A percentile compares a stretch with the other conserved stretches of the same genome.
Evolutionary conservation across 306 rosid species (phyloP).

Genomic region (Glycine latifolia): DNA sequence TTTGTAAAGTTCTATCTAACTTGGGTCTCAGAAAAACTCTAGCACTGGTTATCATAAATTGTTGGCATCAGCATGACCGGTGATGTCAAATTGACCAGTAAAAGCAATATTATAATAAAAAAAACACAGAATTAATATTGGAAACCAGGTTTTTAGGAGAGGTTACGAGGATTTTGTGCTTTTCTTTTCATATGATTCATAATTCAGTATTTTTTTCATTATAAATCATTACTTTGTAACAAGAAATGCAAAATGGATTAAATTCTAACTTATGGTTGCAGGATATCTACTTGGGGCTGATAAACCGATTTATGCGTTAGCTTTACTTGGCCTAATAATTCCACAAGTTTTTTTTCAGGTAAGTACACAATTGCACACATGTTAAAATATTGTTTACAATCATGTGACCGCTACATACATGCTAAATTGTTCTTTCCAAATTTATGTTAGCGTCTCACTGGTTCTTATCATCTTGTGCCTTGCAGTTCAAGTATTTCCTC

Average conservation of each 20-base stretch:
- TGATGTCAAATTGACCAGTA: too few relatives aligned
- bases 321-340: constrained; percentile 73
- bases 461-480: constrained; percentile 37
- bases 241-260: not conserved
- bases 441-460: constrained; percentile 23
- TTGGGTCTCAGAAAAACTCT: not conserved
- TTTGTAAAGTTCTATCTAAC: constrained; percentile 5
- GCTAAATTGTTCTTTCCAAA: constrained; percentile 16
- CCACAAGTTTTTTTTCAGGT: constrained; percentile 98
- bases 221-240: not conserved
- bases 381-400: not conserved
- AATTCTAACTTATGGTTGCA: constrained; percentile 50
- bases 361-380: constrained; percentile 30
- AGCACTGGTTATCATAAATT: not conserved
- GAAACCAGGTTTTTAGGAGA: too few relatives aligned
- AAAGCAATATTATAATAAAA: too few relatives aligned
- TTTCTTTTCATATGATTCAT: too few relatives aligned
- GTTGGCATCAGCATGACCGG: too few relatives aligned
- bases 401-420: not conserved
- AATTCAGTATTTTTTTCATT: too few relatives aligned
- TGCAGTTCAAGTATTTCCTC: constrained; percentile 61
- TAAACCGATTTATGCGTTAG: constrained; percentile 87
- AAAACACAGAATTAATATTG: too few relatives aligned
- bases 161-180: too few relatives aligned
- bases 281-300: constrained; percentile 93